phyloP scores from a whole-genome alignment of 176 grass and related monocot genomes.

The Ensete ventricosum region DNA sequence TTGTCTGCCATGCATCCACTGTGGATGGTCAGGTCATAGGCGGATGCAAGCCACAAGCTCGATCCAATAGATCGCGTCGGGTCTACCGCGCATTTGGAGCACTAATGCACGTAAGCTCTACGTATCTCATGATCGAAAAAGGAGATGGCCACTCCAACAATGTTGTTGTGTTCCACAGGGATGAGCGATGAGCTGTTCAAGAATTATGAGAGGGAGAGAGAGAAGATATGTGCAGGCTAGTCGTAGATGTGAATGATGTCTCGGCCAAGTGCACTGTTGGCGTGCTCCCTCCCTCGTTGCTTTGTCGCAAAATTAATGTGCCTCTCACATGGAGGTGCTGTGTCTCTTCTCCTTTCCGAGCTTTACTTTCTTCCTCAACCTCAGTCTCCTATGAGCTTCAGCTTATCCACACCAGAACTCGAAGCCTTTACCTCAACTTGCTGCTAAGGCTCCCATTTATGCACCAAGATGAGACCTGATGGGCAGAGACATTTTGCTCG shows the following conservation, averaged over 20 bases:
- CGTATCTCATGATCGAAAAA: background rate
- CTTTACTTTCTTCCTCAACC: background rate
- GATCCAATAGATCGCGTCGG: no score
- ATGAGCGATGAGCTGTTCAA: background rate
- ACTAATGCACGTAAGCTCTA: no score
- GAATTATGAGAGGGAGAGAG: background rate
- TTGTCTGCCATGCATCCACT: no score
- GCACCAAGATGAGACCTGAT: no score
- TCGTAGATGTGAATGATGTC: background rate
- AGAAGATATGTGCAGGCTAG: background rate
- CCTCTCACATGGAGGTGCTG: background rate
- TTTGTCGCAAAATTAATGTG: background rate
- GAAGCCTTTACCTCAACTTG: no score
- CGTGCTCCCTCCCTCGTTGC: background rate
- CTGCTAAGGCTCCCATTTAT: no score
- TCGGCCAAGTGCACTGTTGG: background rate
- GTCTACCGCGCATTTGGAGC: no score
- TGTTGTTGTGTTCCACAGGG: no score
- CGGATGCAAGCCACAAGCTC: no score
- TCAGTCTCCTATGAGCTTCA: background rate
- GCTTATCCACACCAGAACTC: no score
- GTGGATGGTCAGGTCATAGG: no score
- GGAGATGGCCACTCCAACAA: background rate
- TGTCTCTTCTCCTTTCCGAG: background rate
- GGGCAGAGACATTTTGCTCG: no score